Percentiles rank a stretch among this genome's conserved stretches.
phyloP scores from a whole-genome alignment of 176 grass and related monocot species.

The Musa beccarii region DNA sequence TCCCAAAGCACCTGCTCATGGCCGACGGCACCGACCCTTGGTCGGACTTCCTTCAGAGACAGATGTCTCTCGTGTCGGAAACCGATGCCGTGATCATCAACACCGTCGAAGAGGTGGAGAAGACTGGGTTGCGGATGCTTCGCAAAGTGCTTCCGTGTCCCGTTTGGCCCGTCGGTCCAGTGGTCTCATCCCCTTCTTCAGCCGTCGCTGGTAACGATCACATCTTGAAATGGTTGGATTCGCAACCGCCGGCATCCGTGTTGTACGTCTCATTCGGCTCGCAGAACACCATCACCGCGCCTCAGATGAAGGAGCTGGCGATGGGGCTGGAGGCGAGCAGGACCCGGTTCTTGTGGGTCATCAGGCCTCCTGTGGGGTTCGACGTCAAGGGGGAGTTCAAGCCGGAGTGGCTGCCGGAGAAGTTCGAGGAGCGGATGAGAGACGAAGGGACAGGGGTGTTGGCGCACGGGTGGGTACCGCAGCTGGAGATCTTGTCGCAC shows the following conservation, averaged over 20 bases:
- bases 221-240: slow-evolving; percentile 41
- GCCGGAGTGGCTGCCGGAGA: slow-evolving; percentile 42
- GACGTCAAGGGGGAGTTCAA: slow-evolving; percentile 28
- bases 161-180: slow-evolving; percentile 34
- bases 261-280: slow-evolving; percentile 58
- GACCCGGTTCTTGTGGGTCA: slow-evolving; percentile 40
- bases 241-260: slow-evolving; percentile 29
- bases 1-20: slow-evolving; percentile 24
- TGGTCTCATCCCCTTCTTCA: background rate
- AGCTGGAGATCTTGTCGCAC: slow-evolving; percentile 46
- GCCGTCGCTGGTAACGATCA: background rate
- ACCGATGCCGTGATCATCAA: slow-evolving; percentile 43
- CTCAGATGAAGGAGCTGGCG: slow-evolving; percentile 48
- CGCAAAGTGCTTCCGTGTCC: background rate
- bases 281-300: slow-evolving; percentile 39
- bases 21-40: slow-evolving; percentile 23
- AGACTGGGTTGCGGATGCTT: slow-evolving; percentile 41
- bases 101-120: slow-evolving; percentile 46
- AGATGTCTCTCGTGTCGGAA: slow-evolving; percentile 14
- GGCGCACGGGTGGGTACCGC: slow-evolving; percentile 40
- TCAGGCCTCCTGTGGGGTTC: slow-evolving; percentile 38
- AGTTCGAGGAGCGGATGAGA: slow-evolving; percentile 37
- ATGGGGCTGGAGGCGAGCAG: slow-evolving; percentile 46
- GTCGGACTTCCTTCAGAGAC: slow-evolving; percentile 34
- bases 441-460: slow-evolving; percentile 7